Evolutionary conservation across 768 basidiomycete species (phyloP), one percentile per base, ranked within the genome.

Genomic region (Lactarius psammicola): DNA sequence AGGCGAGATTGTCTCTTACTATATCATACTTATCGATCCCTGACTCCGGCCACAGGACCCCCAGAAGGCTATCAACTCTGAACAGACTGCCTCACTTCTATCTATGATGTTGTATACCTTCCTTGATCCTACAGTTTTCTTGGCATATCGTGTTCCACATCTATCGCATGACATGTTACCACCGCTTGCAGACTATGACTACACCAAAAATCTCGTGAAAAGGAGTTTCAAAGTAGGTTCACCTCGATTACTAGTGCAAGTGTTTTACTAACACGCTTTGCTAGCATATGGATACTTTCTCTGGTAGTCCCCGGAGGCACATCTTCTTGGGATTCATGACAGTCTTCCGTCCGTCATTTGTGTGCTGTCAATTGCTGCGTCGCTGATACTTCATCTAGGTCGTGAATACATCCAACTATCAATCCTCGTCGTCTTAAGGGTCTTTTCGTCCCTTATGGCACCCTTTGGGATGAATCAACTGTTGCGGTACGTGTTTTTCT

Each of bases 101-200:
- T 75, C 75, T 1, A 74, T 78, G 64, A 42, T 81, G 20, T 71
- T 79, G 4, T 88, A 80, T 71, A 74, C 76, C n/a, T 90, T 80
- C 75, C 74, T 89, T 65, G 84, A 89, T 67, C 77, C 78, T 4
- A 73, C 83, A 36, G 75, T 88, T 26, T 76, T 77, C 60, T 69
- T 74, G 11, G 84, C 80, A 1, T 78, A 79, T 65, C 72, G 76
- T n/a, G 71, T 79, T n/a, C 66, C 78, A 4, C 83, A 82, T 70
- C 70, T 86, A 1, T 71, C 80, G 1, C 74, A 75, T 44, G 78
- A 81, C 0, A 70, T 77, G 60, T 69, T 82, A 0, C 85, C 84
- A 11, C 78, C 79, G 2, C 70, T 86, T 26, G 80, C 84, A 1
- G 86, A 87, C 67, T 79, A 80, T 59, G 78, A 80, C 62, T 70